phyloP scores from a whole-genome alignment of 345 rosid species.

The Melastoma malabathricum region DNA sequence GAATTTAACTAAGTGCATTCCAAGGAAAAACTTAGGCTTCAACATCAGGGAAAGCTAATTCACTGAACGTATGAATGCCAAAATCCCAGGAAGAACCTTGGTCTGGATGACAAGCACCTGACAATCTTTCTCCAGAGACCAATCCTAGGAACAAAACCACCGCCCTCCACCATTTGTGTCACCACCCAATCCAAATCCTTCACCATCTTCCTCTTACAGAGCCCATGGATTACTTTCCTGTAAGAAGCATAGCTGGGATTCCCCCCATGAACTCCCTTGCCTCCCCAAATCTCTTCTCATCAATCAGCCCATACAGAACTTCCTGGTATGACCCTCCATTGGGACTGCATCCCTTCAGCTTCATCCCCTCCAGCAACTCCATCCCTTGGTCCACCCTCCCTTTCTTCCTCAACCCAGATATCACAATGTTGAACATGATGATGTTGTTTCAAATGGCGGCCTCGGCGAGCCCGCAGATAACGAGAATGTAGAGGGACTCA shows the following conservation, averaged over 20 bases:
- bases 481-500: conserved; percentile 44
- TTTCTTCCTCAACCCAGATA: conserved; percentile 69
- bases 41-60: no score
- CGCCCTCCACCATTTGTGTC: conserved; percentile 63
- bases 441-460: conserved; percentile 57
- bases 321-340: conserved; percentile 63
- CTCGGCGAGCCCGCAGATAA: conserved; percentile 41
- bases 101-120: conserved; percentile 13
- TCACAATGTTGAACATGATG: conserved; percentile 65
- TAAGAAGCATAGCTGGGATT: conserved; percentile 65
- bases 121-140: conserved; percentile 57
- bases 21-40: no score
- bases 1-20: no score
- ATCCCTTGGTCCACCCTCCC: conserved; percentile 60
- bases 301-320: conserved; percentile 70
- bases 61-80: background rate
- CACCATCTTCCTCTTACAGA: conserved; percentile 29
- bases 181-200: conserved; percentile 61
- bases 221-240: conserved; percentile 49
- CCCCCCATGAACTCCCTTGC: conserved; percentile 39
- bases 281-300: conserved; percentile 34
- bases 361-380: conserved; percentile 48
- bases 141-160: conserved; percentile 65
- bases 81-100: conserved; percentile 3
- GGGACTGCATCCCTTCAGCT: conserved; percentile 53